Base-by-base conservation (phyloP, 2,329 filamentous ascomycete genomes). In the Ophiostoma piceae region DNA sequence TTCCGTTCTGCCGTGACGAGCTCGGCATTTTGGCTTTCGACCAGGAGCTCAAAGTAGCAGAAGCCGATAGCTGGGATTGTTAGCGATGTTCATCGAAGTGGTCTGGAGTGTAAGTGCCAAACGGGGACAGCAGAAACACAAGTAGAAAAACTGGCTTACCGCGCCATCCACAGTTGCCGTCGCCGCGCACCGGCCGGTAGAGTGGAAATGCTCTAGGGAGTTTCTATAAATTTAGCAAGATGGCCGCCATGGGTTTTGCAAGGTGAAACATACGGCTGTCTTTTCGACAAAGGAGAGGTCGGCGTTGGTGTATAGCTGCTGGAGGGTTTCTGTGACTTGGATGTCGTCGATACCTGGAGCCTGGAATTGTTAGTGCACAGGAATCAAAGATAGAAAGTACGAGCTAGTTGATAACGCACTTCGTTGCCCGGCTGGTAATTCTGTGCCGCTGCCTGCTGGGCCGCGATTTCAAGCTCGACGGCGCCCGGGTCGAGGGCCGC, bases 91-190 rank as follows among this genome's bases (percentile, higher is more conserved):
- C 8, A 16, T 57, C n/a, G 8, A 3, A 26, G 51, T 12, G 51
- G 22, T 26, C 8, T 11, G 16, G 11, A 14, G n/a, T 57, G 51
- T 12, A 29, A 57, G 22, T 57, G 64, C 35, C 8, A 16, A 19
- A 66, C 8, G 62, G 22, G 29, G 16, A 47, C 43, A 47, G 19
- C 7, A 8, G 19, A 47, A 47, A 47, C 43, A 47, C 7, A 47
- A 47, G 19, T 47, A 47, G 43, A 47, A 47, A 47, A 47, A n/a
- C 16, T 47, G 37, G 82, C 89, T 83, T 84, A 97, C 94, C 95
- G 90, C 94, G 88, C 94, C 95, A 98, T 76, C 94, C 95, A 80
- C 95, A 98, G 78, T 96, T 96, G 71, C 95, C 95, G 80, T 98
- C 94, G 68, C 95, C 94, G 79, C 91, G 89, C 78, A 97, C 88